Conservation (phyloP, 805 yeast species). For the Debaryomyces castellii region DNA sequence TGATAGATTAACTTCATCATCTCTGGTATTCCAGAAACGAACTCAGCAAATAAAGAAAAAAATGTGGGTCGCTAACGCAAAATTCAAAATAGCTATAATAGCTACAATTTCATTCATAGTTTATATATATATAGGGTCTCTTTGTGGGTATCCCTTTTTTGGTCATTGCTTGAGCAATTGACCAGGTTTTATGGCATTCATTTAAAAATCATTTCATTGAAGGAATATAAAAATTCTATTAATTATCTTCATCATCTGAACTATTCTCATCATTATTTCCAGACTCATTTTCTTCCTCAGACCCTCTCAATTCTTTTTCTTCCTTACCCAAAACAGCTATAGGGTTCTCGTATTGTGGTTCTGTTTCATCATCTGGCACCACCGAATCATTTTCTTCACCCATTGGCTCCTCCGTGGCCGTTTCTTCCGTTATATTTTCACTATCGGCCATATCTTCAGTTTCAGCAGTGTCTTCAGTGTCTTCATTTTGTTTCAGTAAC, state of each 20-base stretch:
- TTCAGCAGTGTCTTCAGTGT: slow-evolving; percentile 7
- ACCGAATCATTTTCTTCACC: slow-evolving; percentile 13
- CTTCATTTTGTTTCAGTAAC: slow-evolving; percentile 3
- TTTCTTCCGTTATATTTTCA: slow-evolving; percentile 5
- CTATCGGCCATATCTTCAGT: slow-evolving; percentile 10
- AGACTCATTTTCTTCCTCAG: slow-evolving; percentile 14
- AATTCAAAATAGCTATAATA: slow-evolving; percentile 32
- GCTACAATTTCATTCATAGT: slow-evolving; percentile 29
- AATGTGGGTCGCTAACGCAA: slow-evolving; percentile 68
- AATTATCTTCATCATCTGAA: slow-evolving; percentile 11
- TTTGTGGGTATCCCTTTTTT: neutral
- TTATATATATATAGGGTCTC: neutral
- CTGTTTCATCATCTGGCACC: slow-evolving; percentile 13
- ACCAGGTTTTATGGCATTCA: neutral
- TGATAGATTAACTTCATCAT: slow-evolving; percentile 62
- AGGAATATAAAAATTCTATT: neutral
- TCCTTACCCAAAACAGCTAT: slow-evolving; percentile 31
- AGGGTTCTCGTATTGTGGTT: slow-evolving; percentile 24
- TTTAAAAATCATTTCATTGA: neutral
- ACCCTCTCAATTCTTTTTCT: slow-evolving; percentile 33
- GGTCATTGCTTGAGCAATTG: neutral
- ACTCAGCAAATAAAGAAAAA: slow-evolving; percentile 62
- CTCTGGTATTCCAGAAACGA: slow-evolving; percentile 67
- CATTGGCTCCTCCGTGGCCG: slow-evolving; percentile 7
- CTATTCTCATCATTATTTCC: slow-evolving; percentile 12